Conservation (phyloP, 495 filamentous ascomycete genomes). For the Penicillium macrosclerotiorum region DNA sequence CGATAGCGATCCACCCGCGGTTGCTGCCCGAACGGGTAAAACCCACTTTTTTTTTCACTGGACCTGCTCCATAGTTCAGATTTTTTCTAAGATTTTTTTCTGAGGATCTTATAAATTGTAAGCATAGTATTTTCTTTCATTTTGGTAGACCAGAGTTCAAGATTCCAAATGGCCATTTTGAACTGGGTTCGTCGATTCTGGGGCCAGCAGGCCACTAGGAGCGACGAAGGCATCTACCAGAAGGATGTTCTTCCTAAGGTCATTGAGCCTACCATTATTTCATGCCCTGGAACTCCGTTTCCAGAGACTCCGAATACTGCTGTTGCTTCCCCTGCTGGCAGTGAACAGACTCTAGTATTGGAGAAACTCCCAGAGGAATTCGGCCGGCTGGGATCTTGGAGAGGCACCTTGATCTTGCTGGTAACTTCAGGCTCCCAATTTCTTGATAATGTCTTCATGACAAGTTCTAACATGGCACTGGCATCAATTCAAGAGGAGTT, state of each 20-base stretch:
- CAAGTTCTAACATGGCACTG: constrained; percentile 36
- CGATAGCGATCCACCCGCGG: constrained; percentile 7
- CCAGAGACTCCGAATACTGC: constrained; percentile 10
- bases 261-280: constrained; percentile 18
- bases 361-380: constrained; percentile 27
- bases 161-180: constrained; percentile 16
- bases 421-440: constrained; percentile 40
- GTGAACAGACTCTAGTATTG: constrained; percentile 18
- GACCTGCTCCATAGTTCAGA: constrained; percentile 11
- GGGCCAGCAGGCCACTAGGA: constrained; percentile 8
- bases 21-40: constrained; percentile 2
- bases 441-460: constrained; percentile 42
- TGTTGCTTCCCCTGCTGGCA: constrained; percentile 17
- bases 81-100: constrained; percentile 1
- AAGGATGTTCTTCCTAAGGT: constrained; percentile 8
- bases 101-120: constrained; percentile 5
- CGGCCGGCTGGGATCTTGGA: constrained; percentile 31
- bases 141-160: background rate
- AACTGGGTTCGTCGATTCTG: constrained; percentile 14
- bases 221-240: constrained; percentile 5
- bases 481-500: constrained; percentile 39
- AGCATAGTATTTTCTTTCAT: background rate
- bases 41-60: constrained; percentile 12
- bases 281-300: constrained; percentile 3
- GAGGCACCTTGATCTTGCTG: constrained; percentile 32